phyloP scores from a whole-genome alignment of 768 basidiomycete species.

The Mycena kentingensis region DNA sequence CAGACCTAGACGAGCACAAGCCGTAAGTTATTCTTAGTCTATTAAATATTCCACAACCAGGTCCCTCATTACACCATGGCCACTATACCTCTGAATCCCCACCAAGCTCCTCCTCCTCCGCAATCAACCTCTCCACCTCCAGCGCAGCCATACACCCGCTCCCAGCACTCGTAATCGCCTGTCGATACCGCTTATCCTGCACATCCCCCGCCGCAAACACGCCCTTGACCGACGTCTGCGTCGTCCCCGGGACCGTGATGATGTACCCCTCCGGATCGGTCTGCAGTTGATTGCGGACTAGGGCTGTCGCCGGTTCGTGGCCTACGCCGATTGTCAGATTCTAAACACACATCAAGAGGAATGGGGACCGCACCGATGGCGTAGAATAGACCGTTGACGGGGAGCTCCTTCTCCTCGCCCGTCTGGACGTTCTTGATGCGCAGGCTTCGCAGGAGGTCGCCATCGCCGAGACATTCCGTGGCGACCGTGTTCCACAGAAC shows the following conservation, averaged over 20 bases:
- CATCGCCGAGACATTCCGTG: constrained; percentile 91
- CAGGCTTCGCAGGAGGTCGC: constrained; percentile 85
- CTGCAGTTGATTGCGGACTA: constrained; percentile 86
- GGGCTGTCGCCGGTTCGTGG: constrained; percentile 88
- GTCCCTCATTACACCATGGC: no score
- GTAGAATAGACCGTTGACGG: constrained; percentile 93
- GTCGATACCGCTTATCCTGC: constrained; percentile 94
- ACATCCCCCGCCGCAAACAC: constrained; percentile 99
- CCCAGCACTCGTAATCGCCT: constrained; percentile 91
- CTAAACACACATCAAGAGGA: constrained; percentile 1
- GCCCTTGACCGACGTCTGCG: constrained; percentile 91
- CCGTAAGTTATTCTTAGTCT: no score
- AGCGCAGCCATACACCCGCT: constrained; percentile 97
- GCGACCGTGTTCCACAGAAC: constrained; percentile 94
- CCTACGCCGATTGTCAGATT: constrained; percentile 37
- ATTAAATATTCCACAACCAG: no score
- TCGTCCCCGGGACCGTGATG: constrained; percentile 92
- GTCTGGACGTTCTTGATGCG: constrained; percentile 81
- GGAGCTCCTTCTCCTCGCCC: constrained; percentile 79
- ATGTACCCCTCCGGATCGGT: constrained; percentile 96
- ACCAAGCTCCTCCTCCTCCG: constrained; percentile 83
- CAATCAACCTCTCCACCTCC: constrained; percentile 89
- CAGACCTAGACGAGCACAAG: no score
- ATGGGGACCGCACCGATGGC: constrained; percentile 65
- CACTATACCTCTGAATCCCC: no score